Evolutionary conservation across 139 green algal species (phyloP), one percentile per base, ranked within the genome.

Genomic region (Eudorina sp.): DNA sequence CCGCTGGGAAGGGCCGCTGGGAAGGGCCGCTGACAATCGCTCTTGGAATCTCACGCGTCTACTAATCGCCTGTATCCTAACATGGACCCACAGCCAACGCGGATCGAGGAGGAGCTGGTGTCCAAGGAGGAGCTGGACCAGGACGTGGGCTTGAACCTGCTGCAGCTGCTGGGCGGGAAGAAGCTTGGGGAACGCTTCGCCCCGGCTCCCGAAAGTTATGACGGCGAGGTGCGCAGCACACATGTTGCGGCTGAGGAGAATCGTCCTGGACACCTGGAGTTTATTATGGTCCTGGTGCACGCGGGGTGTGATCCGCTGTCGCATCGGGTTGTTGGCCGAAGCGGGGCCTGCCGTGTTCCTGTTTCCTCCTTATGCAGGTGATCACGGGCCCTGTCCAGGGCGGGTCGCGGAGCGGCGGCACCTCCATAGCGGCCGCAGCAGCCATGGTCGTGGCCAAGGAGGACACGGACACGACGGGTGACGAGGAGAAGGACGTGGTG

Each of bases 111-210:
- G 60, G 82, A 91, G 64, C 88, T 91, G 73, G 70, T 91, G 40
- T 77, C 46, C 0, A 91, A 91, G 43, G 88, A 91, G 81, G 88
- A 91, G 80, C 73, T 91, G 60, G 88, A 91, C 81, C 82, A 86
- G 73, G 88, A 91, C 60, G 88, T 91, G 60, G 88, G 88, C 8
- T 74, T 91, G 38, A 91, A 89, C 82, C 88, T 91, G 60, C 62
- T 91, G 82, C 88, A 91, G 82, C 81, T 91, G 8, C 43, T 88
- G 87, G 87, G 87, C 14, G 69, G 87, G 46, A 88, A 88, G 38
- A 85, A 84, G 36, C 74, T 90, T 36, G 86, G 75, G 8, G 76
- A 90, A 62, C 79, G 78, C 43, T 86, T 85, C 31, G 53, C 62
- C 19, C 66, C 62, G 5, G 75, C 64, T 1, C 83, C 62, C 11